Evolutionary conservation across 2,329 filamentous ascomycete species (phyloP).

Genomic region (Monilinia aucupariae): DNA sequence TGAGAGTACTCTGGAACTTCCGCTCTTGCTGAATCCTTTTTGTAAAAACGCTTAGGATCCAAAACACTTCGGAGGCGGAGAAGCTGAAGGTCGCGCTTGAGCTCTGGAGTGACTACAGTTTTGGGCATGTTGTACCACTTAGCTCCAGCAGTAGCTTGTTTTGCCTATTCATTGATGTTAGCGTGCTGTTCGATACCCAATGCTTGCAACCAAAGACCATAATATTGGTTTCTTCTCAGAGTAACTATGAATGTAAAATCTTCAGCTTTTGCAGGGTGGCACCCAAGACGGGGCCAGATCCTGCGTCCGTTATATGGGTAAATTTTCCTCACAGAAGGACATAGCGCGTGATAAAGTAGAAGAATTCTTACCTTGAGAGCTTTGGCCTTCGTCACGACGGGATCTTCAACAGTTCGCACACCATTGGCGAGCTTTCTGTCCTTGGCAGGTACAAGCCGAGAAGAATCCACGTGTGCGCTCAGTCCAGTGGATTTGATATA

Average conservation of each 20-base stretch:
- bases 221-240: constrained; percentile 45
- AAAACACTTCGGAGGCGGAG: constrained; percentile 84
- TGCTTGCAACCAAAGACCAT: constrained; percentile 13
- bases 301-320: constrained; percentile 71
- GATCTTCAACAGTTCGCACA: constrained; percentile 50
- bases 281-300: constrained; percentile 74
- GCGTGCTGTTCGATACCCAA: constrained; percentile 17
- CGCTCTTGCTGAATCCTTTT: constrained; percentile 67
- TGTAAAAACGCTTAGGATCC: constrained; percentile 64
- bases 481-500: constrained; percentile 50
- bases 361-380: constrained; percentile 45
- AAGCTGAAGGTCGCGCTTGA: constrained; percentile 85
- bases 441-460: constrained; percentile 44
- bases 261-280: constrained; percentile 66
- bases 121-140: constrained; percentile 86
- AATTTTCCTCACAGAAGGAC: constrained; percentile 66
- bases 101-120: constrained; percentile 74
- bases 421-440: constrained; percentile 44
- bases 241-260: constrained; percentile 60
- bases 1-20: constrained; percentile 71
- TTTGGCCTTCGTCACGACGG: constrained; percentile 42
- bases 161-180: constrained; percentile 29
- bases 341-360: constrained; percentile 17
- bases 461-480: constrained; percentile 48
- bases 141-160: constrained; percentile 64